Base-by-base conservation (phyloP, 495 filamentous ascomycete genomes). In the Lasiosphaeria hispida region DNA sequence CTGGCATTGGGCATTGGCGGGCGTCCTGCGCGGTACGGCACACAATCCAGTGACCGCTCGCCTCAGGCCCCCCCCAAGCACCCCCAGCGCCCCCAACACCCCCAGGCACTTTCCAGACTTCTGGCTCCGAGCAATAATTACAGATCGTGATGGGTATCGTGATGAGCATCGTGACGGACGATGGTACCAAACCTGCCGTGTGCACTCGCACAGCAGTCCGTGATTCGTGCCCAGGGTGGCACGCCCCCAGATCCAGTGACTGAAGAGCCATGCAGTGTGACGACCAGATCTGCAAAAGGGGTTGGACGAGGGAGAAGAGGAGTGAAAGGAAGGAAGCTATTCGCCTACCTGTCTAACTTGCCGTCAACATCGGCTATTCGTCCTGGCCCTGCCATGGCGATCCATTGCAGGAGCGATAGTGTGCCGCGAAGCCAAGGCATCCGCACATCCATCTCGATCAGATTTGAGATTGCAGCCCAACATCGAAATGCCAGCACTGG, bases 391-490 rank as follows among this genome's bases (percentile, higher is more conserved):
- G 75, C 76, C 63, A 93, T 69, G 64, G 83, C 77, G 58, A 82
- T 78, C 77, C 87, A 85, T 73, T 92, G 90, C 53, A 85, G 64
- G 66, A 96, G 80, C 50, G 87, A 84, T 37, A 92, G 64, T 53
- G 82, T 69, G 63, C 88, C 90, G 64, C 73, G 77, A 42, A 95
- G 77, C 92, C 92, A 96, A 37, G 92, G 92, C 89, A 95, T 92
- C 71, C 89, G 85, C 56, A 71, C 67, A 58, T 88, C 79, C 56
- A 96, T 68, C 75, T 88, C 85, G 66, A 91, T 62, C 36, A 92
- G 74, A 63, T 81, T 83, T 53, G 83, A 83, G 48, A 86, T 68
- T 74, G 89, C 88, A 61, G 84, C 77, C 81, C 84, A 91, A 19
- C 86, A 67, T 66, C 80, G 82, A 79, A 93, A 94, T 60, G 80